Evolutionary conservation across 2,329 filamentous ascomycete species (phyloP).

Genomic region (Verticillium albo-atrum): DNA sequence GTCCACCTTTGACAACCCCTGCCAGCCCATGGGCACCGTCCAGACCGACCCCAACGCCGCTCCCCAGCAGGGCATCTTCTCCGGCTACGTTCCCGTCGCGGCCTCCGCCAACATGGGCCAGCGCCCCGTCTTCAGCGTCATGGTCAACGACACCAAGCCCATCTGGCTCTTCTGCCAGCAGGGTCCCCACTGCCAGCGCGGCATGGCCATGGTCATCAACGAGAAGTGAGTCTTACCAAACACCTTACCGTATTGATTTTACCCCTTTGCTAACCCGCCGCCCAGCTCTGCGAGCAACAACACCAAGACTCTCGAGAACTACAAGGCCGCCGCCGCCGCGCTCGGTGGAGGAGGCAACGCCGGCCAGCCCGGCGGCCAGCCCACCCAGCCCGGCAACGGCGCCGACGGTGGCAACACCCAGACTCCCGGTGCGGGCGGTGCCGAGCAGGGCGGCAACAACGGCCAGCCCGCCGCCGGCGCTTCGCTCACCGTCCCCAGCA

Average conservation of each 20-base stretch:
- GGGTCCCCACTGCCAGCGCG: constrained; percentile 66
- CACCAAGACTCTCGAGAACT: constrained; percentile 44
- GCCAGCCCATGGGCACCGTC: constrained; percentile 47
- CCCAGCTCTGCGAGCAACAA: constrained; percentile 44
- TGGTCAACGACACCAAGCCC: constrained; percentile 63
- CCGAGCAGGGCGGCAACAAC: constrained; percentile 1
- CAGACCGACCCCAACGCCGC: constrained; percentile 41
- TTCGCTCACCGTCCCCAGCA: constrained; percentile 32
- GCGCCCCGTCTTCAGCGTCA: constrained; percentile 67
- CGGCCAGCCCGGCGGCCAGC: constrained; percentile 13
- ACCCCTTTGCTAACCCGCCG: constrained; percentile 8
- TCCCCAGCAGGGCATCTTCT: constrained; percentile 55
- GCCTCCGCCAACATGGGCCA: constrained; percentile 42
- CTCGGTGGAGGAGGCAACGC: constrained; percentile 12
- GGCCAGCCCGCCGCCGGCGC: constrained; percentile 16
- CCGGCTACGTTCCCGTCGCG: constrained; percentile 61
- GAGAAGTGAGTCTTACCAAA: constrained; percentile 50
- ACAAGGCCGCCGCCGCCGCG: constrained; percentile 34
- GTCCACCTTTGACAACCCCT: constrained; percentile 69
- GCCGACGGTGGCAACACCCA: constrained; percentile 2
- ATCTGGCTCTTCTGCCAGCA: constrained; percentile 79
- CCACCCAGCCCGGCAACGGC: constrained; percentile 5
- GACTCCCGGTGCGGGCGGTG: constrained; percentile 5
- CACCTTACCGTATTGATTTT: too few species aligned
- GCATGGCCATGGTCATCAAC: constrained; percentile 76